Evolutionary conservation across 306 rosid species (phyloP).

Genomic region (Calophaca sinica): DNA sequence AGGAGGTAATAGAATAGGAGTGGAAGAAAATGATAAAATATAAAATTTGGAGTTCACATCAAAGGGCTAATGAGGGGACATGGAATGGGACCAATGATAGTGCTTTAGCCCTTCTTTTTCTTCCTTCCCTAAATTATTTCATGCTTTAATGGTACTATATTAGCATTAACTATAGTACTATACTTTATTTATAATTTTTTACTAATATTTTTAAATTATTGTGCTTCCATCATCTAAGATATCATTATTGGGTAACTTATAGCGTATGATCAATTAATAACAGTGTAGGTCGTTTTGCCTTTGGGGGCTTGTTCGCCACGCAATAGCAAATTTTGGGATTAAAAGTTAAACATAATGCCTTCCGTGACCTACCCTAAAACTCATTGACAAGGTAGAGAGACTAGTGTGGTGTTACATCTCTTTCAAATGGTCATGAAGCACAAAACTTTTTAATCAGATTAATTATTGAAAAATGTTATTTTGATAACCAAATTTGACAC

Average conservation of each 20-base stretch:
- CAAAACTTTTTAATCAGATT: not conserved
- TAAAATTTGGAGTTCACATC: slow-evolving; percentile 49
- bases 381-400: slow-evolving; percentile 9
- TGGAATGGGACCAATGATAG: slow-evolving; percentile 56
- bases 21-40: not conserved
- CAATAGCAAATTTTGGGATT: slow-evolving; percentile 38
- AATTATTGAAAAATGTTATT: too few species aligned
- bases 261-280: slow-evolving; percentile 14
- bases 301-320: slow-evolving; percentile 39
- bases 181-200: slow-evolving; percentile 37
- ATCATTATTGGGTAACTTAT: slow-evolving; percentile 50
- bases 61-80: slow-evolving; percentile 54
- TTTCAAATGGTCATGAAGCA: slow-evolving; percentile 36
- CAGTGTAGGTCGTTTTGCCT: slow-evolving; percentile 32
- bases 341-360: slow-evolving; percentile 31
- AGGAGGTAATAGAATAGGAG: too few species aligned
- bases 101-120: slow-evolving; percentile 56
- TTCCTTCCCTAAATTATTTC: slow-evolving; percentile 52
- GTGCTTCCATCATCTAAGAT: slow-evolving; percentile 53
- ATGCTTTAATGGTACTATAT: slow-evolving; percentile 56
- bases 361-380: slow-evolving; percentile 39
- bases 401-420: slow-evolving; percentile 44
- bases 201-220: slow-evolving; percentile 35
- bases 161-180: slow-evolving; percentile 43
- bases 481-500: too few species aligned